phyloP scores from a whole-genome alignment of 2,329 filamentous ascomycete genomes.

The Byssochlamys sp. region DNA sequence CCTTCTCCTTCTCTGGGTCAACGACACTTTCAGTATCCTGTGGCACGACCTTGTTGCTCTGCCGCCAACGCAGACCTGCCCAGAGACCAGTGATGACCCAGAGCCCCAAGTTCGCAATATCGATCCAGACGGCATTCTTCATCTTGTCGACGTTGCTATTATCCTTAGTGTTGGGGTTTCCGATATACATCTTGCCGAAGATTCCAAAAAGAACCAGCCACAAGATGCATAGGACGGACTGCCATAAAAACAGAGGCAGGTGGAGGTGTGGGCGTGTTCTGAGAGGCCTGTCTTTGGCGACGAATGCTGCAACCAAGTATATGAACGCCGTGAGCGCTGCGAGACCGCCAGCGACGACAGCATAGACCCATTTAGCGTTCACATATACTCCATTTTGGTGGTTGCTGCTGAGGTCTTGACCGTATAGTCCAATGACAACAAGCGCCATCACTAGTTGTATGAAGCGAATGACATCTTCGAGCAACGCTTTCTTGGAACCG shows the following conservation, averaged over 20 bases:
- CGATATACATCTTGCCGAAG: slow-evolving; percentile 73
- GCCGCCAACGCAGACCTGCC: slow-evolving; percentile 28
- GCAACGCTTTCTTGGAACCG: slow-evolving; percentile 16
- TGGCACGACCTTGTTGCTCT: slow-evolving; percentile 10
- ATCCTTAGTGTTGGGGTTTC: slow-evolving; percentile 52
- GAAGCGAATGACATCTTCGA: slow-evolving; percentile 47
- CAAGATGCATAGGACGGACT: slow-evolving; percentile 62
- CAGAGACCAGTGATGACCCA: slow-evolving; percentile 57
- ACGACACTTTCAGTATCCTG: neutral
- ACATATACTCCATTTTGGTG: slow-evolving; percentile 41
- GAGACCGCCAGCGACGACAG: slow-evolving; percentile 58
- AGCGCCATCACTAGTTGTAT: slow-evolving; percentile 67
- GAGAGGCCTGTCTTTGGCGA: slow-evolving; percentile 23
- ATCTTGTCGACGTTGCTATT: slow-evolving; percentile 59
- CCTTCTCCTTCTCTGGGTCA: neutral
- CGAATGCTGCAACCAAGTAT: slow-evolving; percentile 56
- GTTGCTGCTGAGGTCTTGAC: slow-evolving; percentile 53
- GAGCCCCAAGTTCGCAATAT: slow-evolving; percentile 62
- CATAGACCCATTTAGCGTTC: slow-evolving; percentile 70
- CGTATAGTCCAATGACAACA: slow-evolving; percentile 70
- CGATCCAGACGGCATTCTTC: slow-evolving; percentile 80
- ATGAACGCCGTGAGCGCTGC: slow-evolving; percentile 55
- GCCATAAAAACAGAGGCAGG: slow-evolving; percentile 53
- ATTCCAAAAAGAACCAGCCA: slow-evolving; percentile 76
- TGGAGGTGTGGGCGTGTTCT: slow-evolving; percentile 15